A percentile compares a stretch with the other conserved stretches of the same genome.
Evolutionary conservation across 176 grass and related monocot species (phyloP).

Genomic region (Stipa capillata): DNA sequence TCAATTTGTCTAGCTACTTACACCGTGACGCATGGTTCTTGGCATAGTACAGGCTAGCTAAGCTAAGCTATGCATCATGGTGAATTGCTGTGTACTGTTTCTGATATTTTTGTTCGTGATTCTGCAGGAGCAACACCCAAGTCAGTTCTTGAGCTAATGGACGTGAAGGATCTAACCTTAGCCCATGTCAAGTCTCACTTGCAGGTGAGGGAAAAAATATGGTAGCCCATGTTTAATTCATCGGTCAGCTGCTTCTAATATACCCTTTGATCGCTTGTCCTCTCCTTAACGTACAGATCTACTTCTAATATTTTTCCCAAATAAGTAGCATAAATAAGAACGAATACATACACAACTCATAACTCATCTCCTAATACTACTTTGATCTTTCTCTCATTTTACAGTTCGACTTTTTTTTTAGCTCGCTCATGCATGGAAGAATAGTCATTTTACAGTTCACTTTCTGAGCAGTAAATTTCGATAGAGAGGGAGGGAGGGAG

Average conservation of each 20-base stretch:
- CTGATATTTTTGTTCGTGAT: neutral
- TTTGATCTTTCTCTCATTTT: neutral
- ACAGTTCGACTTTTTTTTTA: neutral
- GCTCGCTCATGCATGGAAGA: conserved; percentile 22
- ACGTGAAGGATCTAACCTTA: conserved; percentile 95
- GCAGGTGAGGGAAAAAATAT: conserved; percentile 42
- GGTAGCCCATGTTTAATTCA: neutral
- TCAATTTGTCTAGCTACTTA: neutral
- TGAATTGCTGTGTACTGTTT: neutral
- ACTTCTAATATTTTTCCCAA: neutral
- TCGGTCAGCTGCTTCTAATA: neutral
- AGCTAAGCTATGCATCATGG: neutral
- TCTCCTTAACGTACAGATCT: neutral
- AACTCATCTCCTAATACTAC: neutral
- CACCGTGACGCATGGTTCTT: neutral
- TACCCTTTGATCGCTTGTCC: neutral
- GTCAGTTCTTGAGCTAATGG: conserved; percentile 97
- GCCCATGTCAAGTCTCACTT: conserved; percentile 98
- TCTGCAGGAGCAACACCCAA: conserved; percentile 89
- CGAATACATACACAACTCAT: neutral
- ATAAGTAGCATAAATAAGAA: neutral
- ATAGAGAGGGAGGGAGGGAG: neutral
- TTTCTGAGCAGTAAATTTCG: conserved; percentile 26
- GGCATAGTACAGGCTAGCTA: neutral
- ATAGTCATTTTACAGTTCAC: conserved; percentile 17